Evolutionary conservation across 2,329 filamentous ascomycete genomes (phyloP), one percentile per base, ranked within the genome.

Genomic region (Orbilia quercus): DNA sequence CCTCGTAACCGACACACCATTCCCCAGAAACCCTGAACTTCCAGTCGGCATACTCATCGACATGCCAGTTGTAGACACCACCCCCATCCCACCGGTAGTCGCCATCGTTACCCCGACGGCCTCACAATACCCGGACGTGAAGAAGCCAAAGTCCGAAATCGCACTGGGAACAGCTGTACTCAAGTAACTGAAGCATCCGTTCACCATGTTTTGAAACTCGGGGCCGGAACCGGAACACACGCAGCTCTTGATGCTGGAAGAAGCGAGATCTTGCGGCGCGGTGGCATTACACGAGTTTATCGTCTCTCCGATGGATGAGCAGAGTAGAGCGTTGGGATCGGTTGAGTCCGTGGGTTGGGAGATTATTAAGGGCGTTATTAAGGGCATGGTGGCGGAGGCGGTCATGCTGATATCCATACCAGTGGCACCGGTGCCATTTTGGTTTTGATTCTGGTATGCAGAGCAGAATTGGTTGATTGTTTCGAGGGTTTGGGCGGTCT

Each of bases 131-230:
- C 31, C 51, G 4, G n/a, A 7, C 14, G 51, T 55, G 31, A 40
- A 9, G 6, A 22, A 38, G 2, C 25, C 34, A 28, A 40, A 31
- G 1, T 40, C n/a, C 9, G 34, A 38, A 22, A 38, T 12, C 22
- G 16, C 31, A 16, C 31, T 6, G 5, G 51, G 51, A 28, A 14
- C 22, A 22, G 51, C 51, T 7, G 51, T 55, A n/a, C n/a, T 38
- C 51, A 55, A 42, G 20, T 22, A 55, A 16, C 34, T 23, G n/a
- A 40, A 40, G 18, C 51, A 55, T 23, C 51, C 51, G n/a, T 3
- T 3, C 3, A 42, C 51, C n/a, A 28, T 22, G 20, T 6, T 40
- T 9, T 28, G 18, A 23, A 55, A 12, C n/a, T 20, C 34, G 34
- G 6, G 12, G 7, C 18, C 31, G 9, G 28, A 31, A 5, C n/a